Conservation (phyloP, 2,329 filamentous ascomycete species). For the Blastomyces parvus region DNA sequence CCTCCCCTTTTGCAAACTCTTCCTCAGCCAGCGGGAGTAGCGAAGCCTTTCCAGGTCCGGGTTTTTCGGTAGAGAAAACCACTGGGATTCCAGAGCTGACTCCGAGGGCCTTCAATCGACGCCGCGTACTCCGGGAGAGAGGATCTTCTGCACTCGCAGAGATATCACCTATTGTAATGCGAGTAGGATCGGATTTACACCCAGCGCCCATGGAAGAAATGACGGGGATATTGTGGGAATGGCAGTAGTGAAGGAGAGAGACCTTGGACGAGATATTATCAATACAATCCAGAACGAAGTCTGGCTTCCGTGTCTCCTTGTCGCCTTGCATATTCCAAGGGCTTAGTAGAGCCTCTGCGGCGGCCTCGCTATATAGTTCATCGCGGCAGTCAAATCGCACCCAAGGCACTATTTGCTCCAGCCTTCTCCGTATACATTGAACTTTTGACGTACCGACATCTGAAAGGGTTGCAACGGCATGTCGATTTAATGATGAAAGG, state of each 20-base stretch:
- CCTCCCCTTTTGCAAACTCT: conserved; percentile 74
- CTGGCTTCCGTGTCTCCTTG: conserved; percentile 47
- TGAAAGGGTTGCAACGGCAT: conserved; percentile 84
- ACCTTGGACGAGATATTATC: conserved; percentile 99
- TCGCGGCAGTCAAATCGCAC: conserved; percentile 76
- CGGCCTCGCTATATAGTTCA: conserved; percentile 66
- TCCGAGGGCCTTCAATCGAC: conserved; percentile 65
- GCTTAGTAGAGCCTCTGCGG: conserved; percentile 57
- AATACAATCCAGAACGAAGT: conserved; percentile 93
- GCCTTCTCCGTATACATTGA: conserved; percentile 63
- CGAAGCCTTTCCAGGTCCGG: conserved; percentile 81
- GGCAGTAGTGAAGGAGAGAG: conserved; percentile 76
- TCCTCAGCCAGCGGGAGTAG: conserved; percentile 78
- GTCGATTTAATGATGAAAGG: conserved; percentile 85
- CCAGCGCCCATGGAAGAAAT: conserved; percentile 95
- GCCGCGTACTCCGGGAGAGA: conserved; percentile 72
- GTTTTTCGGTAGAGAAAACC: conserved; percentile 85
- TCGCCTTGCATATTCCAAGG: conserved; percentile 49
- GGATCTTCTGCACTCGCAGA: conserved; percentile 79
- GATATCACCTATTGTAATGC: conserved; percentile 85
- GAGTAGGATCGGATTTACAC: conserved; percentile 78
- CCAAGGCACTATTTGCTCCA: conserved; percentile 88
- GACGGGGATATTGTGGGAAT: conserved; percentile 65
- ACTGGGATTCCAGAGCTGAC: conserved; percentile 79
- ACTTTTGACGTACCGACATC: conserved; percentile 94